Evolutionary conservation across 208 protist species (phyloP).

Genomic region (Acanthamoeba healyi): DNA sequence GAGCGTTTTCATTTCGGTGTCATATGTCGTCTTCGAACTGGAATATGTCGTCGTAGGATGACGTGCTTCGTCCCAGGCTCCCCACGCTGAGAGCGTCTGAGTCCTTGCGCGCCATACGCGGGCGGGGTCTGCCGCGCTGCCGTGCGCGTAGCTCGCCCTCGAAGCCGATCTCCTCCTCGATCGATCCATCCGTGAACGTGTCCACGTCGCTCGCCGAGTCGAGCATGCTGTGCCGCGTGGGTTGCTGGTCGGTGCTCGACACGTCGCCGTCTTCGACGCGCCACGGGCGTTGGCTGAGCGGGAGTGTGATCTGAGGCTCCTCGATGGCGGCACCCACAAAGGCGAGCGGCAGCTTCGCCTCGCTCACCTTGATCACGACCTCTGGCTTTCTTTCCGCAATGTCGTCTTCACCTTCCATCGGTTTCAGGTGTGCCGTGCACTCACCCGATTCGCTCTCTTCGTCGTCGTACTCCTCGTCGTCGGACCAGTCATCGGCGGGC

Average conservation of each 20-base stretch:
- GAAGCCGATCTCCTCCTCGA: not conserved
- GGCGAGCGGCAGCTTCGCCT: not conserved
- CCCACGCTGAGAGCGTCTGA: not conserved
- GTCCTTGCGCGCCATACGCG: not conserved
- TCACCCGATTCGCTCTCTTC: not conserved
- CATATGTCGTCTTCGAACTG: not conserved
- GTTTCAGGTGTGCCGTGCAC: not conserved
- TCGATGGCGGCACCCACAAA: not conserved
- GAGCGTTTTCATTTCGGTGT: not conserved
- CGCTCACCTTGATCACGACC: not conserved
- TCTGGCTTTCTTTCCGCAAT: not conserved
- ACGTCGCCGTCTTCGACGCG: too few relatives aligned
- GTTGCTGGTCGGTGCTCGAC: too few relatives aligned
- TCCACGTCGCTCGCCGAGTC: not conserved
- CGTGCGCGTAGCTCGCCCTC: not conserved
- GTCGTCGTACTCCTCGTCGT: not conserved
- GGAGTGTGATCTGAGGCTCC: not conserved
- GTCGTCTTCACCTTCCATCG: not conserved
- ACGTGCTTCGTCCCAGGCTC: not conserved
- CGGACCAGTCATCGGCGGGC: not conserved
- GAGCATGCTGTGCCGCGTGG: not conserved
- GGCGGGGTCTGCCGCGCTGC: not conserved
- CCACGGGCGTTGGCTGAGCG: not conserved
- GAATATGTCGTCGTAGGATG: constrained; percentile 24
- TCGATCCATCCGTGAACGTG: not conserved